Base-by-base conservation (phyloP, 2,329 filamentous ascomycete genomes). In the Aspergillus calidoustus region DNA sequence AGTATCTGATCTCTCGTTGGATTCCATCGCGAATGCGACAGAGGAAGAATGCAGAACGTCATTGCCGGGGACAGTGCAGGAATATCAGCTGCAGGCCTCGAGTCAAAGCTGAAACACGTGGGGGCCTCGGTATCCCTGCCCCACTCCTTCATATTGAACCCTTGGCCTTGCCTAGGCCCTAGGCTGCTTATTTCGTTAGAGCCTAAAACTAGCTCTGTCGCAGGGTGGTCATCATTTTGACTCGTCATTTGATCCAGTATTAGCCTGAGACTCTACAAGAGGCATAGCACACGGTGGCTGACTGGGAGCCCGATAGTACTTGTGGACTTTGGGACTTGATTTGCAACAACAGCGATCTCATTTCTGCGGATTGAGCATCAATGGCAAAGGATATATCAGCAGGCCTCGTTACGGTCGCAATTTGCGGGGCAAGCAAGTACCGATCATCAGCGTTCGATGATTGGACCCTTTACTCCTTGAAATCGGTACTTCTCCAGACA, bases 401-500 rank as follows among this genome's bases (percentile, higher is more conserved):
- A 15, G 11, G 4, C 13, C 34, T 41, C 9, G 13, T 38, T 9
- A 38, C 9, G 13, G 34, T 4, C 34, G 13, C 15, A 5, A 13
- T 13, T 15, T 41, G 15, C 34, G 11, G 6, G 11, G 5, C 3
- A 41, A 5, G 4, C 34, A 38, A 38, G 34, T 38, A 15, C 34
- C 34, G 11, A 38, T 8, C 15, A 38, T 15, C 34, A 38, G 34
- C 8, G 34, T 41, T 15, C 34, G 15, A 41, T 41, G 9, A 15
- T 41, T 13, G 34, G 34, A 15, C 23, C 46, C 4, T 28, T 49
- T 31, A 31, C n/a, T 54, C 51, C 19, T 31, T 28, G 25, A 54
- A 41, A 54, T 59, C 51, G 8, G 46, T 50, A 13, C 54, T 57
- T 17, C 11, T 25, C 54, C 54, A 57, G 3, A 57, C 43, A 3